Percentiles rank a stretch among this genome's conserved stretches.
Evolutionary conservation across 805 yeast genomes (phyloP).

Genomic region (Zygoascus flipseniorum): DNA sequence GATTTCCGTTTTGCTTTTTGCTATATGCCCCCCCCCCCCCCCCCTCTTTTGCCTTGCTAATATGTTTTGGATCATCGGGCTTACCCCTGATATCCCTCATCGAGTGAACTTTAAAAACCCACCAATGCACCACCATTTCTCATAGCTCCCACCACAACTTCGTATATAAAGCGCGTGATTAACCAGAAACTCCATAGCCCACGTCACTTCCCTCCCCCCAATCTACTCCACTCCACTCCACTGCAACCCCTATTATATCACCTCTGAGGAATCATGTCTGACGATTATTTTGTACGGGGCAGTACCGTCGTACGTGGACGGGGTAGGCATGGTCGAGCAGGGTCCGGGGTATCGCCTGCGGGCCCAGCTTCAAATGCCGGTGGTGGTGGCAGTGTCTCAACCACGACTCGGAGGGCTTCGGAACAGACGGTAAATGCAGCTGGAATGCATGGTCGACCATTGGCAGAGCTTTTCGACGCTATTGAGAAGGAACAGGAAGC

Average conservation of each 20-base stretch:
- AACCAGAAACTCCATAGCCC: background rate
- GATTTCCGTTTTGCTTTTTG: too few species aligned
- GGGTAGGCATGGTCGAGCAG: background rate
- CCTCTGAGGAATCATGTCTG: background rate
- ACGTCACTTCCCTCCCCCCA: background rate
- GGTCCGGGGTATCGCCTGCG: background rate
- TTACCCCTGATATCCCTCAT: too few species aligned
- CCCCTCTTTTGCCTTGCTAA: too few species aligned
- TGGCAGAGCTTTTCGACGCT: conserved; percentile 27
- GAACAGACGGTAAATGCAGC: background rate
- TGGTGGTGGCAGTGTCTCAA: background rate
- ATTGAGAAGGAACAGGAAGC: conserved; percentile 73
- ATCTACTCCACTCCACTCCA: too few species aligned
- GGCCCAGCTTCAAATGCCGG: background rate
- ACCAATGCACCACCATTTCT: too few species aligned
- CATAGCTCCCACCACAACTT: too few species aligned
- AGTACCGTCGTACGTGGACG: background rate
- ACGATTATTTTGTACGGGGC: background rate
- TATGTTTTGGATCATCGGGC: too few species aligned
- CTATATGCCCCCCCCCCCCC: too few species aligned
- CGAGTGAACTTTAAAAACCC: too few species aligned
- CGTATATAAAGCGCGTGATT: background rate
- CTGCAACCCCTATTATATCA: background rate
- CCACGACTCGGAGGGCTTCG: background rate
- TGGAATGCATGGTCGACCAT: background rate